Conservation (phyloP, 2,329 filamentous ascomycete species). For the Alternaria arborescens region DNA sequence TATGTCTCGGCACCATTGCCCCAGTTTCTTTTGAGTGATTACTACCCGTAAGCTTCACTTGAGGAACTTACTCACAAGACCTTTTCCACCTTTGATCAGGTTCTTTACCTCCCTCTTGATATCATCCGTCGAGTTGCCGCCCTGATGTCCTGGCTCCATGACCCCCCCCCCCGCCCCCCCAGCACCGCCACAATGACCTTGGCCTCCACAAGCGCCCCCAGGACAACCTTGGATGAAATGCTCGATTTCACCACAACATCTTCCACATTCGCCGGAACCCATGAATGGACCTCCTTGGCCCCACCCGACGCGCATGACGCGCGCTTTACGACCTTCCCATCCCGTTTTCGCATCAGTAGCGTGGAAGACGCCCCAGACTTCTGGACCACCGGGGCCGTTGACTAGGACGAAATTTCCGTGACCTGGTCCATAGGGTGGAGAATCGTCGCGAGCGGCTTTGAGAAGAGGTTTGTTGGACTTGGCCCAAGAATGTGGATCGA, state of each 20-base stretch:
- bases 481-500: conserved; percentile 49
- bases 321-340: conserved; percentile 56
- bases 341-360: conserved; percentile 57
- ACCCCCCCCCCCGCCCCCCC: conserved; percentile 26
- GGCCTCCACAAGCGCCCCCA: conserved; percentile 36
- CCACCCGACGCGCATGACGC: conserved; percentile 56
- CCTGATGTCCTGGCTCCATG: conserved; percentile 26
- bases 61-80: conserved; percentile 37
- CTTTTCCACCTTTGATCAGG: conserved; percentile 34
- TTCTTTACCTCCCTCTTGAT: conserved; percentile 34
- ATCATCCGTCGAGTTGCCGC: conserved; percentile 18
- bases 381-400: conserved; percentile 43
- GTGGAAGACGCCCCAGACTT: conserved; percentile 57
- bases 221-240: conserved; percentile 45
- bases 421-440: conserved; percentile 56
- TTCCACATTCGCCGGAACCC: conserved; percentile 52
- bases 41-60: conserved; percentile 21
- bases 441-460: conserved; percentile 43
- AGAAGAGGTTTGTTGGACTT: conserved; percentile 54
- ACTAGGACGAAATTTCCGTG: conserved; percentile 57
- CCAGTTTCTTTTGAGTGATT: background rate
- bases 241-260: conserved; percentile 43
- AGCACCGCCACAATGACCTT: conserved; percentile 32
- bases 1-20: background rate
- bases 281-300: conserved; percentile 52